Evolutionary conservation across 2,329 filamentous ascomycete species (phyloP).

Genomic region (Erysiphe pulchra): DNA sequence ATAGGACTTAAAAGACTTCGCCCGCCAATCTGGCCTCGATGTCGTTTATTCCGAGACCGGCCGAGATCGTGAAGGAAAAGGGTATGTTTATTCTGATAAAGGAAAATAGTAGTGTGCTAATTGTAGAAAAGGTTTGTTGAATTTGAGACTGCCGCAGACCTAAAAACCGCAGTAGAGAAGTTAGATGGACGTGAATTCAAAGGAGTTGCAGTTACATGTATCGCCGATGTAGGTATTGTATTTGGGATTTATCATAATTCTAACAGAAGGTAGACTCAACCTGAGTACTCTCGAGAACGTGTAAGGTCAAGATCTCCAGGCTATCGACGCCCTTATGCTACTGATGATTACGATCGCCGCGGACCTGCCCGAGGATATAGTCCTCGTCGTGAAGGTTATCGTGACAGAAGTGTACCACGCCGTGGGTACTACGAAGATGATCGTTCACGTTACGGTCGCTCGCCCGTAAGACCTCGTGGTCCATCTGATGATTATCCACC

Average conservation of each 20-base stretch:
- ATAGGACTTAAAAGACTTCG: conserved; percentile 99
- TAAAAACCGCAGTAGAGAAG: conserved; percentile 82
- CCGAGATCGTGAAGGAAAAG: conserved; percentile 75
- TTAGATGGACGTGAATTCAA: conserved; percentile 87
- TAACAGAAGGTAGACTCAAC: conserved; percentile 34
- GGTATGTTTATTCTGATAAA: conserved; percentile 29
- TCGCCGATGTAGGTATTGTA: conserved; percentile 46
- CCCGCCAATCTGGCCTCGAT: conserved; percentile 83
- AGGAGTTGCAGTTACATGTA: conserved; percentile 60
- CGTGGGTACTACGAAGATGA: conserved; percentile 58
- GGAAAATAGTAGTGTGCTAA: conserved; percentile 3
- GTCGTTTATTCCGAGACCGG: conserved; percentile 95
- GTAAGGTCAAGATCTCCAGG: conserved; percentile 59
- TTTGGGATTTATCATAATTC: not conserved
- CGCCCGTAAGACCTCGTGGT: conserved; percentile 45
- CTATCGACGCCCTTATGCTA: conserved; percentile 42
- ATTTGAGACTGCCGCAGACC: conserved; percentile 76
- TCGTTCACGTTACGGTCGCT: conserved; percentile 49
- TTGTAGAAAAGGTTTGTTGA: conserved; percentile 56
- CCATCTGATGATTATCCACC: conserved; percentile 58
- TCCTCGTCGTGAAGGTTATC: conserved; percentile 62
- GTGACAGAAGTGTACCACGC: conserved; percentile 57
- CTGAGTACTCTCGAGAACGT: conserved; percentile 41
- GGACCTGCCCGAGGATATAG: conserved; percentile 62
- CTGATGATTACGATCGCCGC: conserved; percentile 66